Conservation (phyloP, 768 basidiomycete genomes). For the Epithele typhae region DNA sequence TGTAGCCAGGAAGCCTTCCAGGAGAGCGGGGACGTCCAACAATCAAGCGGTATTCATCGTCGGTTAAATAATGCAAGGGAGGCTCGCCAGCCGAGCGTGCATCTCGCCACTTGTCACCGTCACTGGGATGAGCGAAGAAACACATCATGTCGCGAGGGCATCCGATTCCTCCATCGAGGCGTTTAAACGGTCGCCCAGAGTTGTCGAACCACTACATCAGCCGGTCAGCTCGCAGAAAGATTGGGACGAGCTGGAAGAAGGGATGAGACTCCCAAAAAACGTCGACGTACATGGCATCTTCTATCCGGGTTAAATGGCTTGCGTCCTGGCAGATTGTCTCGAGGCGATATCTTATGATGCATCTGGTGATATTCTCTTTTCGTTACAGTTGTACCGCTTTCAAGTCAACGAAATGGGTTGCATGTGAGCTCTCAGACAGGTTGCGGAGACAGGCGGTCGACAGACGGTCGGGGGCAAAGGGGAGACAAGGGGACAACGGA, state of each 20-base stretch:
- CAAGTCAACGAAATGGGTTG: too few species aligned
- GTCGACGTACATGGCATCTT: constrained; percentile 12
- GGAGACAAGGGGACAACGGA: too few species aligned
- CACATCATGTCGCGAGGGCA: constrained; percentile 7
- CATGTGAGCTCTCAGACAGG: too few species aligned
- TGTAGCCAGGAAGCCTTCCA: not conserved
- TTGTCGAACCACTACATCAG: constrained; percentile 10
- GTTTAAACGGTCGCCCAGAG: constrained; percentile 7
- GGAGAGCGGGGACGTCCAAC: constrained; percentile 10
- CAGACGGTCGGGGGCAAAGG: too few species aligned
- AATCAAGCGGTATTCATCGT: constrained; percentile 12
- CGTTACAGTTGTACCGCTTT: too few species aligned
- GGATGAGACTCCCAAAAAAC: not conserved
- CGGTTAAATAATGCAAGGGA: constrained; percentile 10
- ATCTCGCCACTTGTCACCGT: constrained; percentile 7
- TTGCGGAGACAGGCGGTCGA: too few species aligned
- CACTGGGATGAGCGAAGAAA: constrained; percentile 13
- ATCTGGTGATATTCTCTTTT: too few species aligned
- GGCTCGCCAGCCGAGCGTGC: constrained; percentile 10
- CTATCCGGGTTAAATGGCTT: constrained; percentile 9
- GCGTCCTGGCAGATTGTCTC: constrained; percentile 7
- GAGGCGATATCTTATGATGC: constrained; percentile 1
- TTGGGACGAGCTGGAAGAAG: not conserved
- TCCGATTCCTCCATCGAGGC: constrained; percentile 10
- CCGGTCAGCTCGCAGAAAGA: not conserved